These are phyloP conservation scores for Pseudocercospora fuligena DNA, from an alignment of 2,329 filamentous ascomycete genomes.

Conservation along the genomic window DNA sequence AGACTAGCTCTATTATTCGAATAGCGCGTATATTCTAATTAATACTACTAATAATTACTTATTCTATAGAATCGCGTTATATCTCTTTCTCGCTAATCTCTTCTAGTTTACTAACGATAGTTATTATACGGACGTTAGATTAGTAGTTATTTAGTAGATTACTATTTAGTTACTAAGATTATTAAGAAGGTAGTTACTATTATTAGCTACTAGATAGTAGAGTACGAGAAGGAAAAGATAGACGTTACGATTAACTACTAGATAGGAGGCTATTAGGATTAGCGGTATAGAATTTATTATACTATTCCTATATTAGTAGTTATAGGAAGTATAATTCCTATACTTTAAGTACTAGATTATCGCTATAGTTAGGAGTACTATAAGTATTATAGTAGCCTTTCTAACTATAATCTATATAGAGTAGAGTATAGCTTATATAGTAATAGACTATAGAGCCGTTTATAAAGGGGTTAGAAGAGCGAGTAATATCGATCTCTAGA, in stretches of 20 bases:
- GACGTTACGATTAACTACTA: not conserved
- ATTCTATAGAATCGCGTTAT: not conserved
- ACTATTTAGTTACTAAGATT: not conserved
- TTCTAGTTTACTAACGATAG: not conserved
- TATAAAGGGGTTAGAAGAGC: too few species aligned
- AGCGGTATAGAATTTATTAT: not conserved
- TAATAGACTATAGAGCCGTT: too few species aligned
- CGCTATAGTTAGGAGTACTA: too few species aligned
- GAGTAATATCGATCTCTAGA: too few species aligned
- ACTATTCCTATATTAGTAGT: not conserved
- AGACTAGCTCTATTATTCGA: not conserved
- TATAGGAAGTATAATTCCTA: not conserved
- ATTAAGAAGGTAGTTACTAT: not conserved
- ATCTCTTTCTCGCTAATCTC: not conserved
- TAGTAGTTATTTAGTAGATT: not conserved
- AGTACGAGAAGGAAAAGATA: not conserved
- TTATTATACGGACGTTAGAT: not conserved
- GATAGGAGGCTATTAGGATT: not conserved
- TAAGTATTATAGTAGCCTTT: too few species aligned
- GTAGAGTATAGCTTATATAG: too few species aligned
- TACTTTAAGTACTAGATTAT: too few species aligned
- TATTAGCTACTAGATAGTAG: not conserved
- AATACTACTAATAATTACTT: not conserved
- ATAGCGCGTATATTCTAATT: slow-evolving; percentile 3
- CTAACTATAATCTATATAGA: too few species aligned